Base-by-base conservation (phyloP, 345 rosid genomes). In the Salix caprea region DNA sequence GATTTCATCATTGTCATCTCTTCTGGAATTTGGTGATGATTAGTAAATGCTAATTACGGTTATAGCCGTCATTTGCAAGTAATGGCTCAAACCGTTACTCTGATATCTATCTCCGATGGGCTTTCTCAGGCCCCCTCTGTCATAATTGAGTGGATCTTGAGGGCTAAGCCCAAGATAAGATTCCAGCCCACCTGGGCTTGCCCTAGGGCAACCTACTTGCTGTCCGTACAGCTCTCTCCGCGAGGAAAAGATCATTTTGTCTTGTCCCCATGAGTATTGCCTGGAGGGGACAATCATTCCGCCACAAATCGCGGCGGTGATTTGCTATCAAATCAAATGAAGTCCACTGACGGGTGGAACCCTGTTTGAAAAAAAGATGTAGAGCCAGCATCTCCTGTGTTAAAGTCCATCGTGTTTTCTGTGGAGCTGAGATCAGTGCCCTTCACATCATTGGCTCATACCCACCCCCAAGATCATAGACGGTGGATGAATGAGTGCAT, bases 251-350 rank as follows among this genome's bases (percentile, higher is more conserved):
- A 58, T 58, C 28, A 58, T 23, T 3, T 1, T n/a, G 28, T n/a
- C 23, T 9, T n/a, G 62, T n/a, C 62, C 28, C 4, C 62, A 2
- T 2, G 58, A 52, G 58, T 6, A 9, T 52, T 2, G 68, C 19
- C 34, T 26, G 32, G 40, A 65, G 21, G 28, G 58, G 48, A 16
- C 62, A 71, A 32, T 50, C 65, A 54, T 52, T 21, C 28, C 46
- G 30, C 74, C 65, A 9, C 66, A 11, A 74, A 74, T 64, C 60
- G 26, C 69, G 69, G 54, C 76, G 1, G 68, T 36, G 76, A 62
- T 14, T 24, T 52, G 23, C 58, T 34, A 34, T 34, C 36, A 52
- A 4, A 12, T 18, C 58, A 52, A 6, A 19, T 6, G 19, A 19
- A 52, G 21, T 19, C 58, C 58, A 52, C 23, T 52, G 2, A n/a